These are phyloP conservation scores for Oryza officinalis DNA, from an alignment of 176 grass and related monocot genomes.

Conservation along the genomic window DNA sequence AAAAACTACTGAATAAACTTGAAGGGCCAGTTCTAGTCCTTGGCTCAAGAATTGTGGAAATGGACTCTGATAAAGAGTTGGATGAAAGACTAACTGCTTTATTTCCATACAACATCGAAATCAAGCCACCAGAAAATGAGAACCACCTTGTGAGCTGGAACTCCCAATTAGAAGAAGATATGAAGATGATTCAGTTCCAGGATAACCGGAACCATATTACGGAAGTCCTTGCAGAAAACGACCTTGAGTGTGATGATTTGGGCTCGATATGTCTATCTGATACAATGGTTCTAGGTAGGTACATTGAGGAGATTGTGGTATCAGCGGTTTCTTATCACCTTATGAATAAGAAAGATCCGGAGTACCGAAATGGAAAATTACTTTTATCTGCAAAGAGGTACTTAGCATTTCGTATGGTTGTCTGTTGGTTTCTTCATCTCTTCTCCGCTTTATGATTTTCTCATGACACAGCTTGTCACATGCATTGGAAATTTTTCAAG, in stretches of 20 bases:
- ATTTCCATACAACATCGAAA: conserved; percentile 75
- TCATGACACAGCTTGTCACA: conserved; percentile 63
- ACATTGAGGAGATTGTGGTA: conserved; percentile 79
- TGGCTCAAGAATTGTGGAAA: conserved; percentile 65
- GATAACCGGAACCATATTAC: conserved; percentile 82
- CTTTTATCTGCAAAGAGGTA: conserved; percentile 80
- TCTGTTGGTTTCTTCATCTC: conserved; percentile 17
- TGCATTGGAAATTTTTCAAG: conserved; percentile 81
- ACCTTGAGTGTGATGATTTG: conserved; percentile 84
- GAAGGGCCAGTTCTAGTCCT: conserved; percentile 65
- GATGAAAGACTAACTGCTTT: conserved; percentile 64
- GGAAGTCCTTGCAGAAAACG: conserved; percentile 75
- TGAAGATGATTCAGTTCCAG: conserved; percentile 82
- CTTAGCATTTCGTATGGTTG: conserved; percentile 7
- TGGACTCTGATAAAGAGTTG: conserved; percentile 53
- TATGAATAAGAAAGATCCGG: conserved; percentile 79
- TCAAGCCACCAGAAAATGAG: conserved; percentile 71
- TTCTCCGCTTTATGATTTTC: conserved; percentile 35
- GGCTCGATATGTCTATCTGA: conserved; percentile 69
- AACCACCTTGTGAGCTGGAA: conserved; percentile 82
- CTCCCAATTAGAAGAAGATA: conserved; percentile 90
- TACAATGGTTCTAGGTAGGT: conserved; percentile 67
- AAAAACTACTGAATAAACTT: conserved; percentile 79
- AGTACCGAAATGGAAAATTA: conserved; percentile 77
- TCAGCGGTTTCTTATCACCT: conserved; percentile 83